Percentiles rank a stretch among this genome's conserved stretches.
Conservation (phyloP, 306 rosid species). For the Quercus dentata region DNA sequence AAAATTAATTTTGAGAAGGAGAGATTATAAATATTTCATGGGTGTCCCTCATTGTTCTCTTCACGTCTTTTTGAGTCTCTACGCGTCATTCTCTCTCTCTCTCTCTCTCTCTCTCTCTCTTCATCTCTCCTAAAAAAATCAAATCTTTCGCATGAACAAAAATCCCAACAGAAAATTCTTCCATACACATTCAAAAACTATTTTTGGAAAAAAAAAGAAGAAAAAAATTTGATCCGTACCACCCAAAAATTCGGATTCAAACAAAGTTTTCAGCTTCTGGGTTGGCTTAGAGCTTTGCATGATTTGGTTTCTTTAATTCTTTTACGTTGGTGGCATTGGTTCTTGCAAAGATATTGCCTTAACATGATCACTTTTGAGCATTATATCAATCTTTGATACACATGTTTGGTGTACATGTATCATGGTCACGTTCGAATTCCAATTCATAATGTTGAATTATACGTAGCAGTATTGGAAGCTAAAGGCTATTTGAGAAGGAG, state of each 20-base stretch:
- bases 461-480: constrained; percentile 16
- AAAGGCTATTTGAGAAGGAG: constrained; percentile 8
- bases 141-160: constrained; percentile 29
- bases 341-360: constrained; percentile 6
- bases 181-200: not conserved
- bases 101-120: constrained; percentile 35
- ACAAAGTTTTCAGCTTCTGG: constrained; percentile 17
- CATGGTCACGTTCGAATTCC: constrained; percentile 16
- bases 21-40: not conserved
- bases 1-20: not conserved
- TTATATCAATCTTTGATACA: not conserved
- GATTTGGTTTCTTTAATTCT: constrained; percentile 12
- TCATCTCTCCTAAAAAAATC: not conserved
- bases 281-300: constrained; percentile 27
- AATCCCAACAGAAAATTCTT: constrained; percentile 15
- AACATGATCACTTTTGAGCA: not conserved
- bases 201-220: not conserved
- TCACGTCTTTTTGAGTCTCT: constrained; percentile 35
- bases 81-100: constrained; percentile 35
- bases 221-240: not conserved
- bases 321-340: constrained; percentile 31
- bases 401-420: not conserved
- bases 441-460: constrained; percentile 11
- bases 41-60: constrained; percentile 51
- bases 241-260: not conserved